Percentiles rank a stretch among this genome's conserved stretches.
Conservation (phyloP, 2,329 filamentous ascomycete genomes). For the Colletotrichum incanum region DNA sequence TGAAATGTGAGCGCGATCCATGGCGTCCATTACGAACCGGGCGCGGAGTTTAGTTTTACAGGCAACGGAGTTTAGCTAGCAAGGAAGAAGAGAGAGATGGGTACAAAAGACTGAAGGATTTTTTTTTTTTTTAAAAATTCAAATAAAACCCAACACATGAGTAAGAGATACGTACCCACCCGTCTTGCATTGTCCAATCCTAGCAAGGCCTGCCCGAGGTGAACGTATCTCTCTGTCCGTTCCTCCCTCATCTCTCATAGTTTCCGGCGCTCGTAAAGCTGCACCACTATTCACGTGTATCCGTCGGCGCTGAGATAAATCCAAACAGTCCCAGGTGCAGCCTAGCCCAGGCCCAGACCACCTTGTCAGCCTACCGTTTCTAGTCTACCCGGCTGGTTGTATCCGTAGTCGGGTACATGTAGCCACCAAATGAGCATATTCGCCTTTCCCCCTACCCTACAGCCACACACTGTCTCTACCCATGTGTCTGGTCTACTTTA, state of each 20-base stretch:
- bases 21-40: neutral
- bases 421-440: slow-evolving; percentile 39
- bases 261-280: neutral
- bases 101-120: too few relatives aligned
- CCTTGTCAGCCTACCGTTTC: neutral
- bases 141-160: too few relatives aligned
- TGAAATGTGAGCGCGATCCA: neutral
- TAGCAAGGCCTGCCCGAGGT: neutral
- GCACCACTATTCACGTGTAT: neutral
- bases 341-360: neutral
- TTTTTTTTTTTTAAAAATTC: too few relatives aligned
- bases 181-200: neutral
- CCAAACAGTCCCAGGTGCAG: slow-evolving; percentile 2
- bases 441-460: neutral
- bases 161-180: neutral
- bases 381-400: slow-evolving; percentile 7
- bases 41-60: neutral
- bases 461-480: neutral
- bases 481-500: neutral
- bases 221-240: neutral
- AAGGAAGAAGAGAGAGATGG: neutral
- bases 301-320: slow-evolving; percentile 17
- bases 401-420: neutral
- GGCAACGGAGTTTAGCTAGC: neutral
- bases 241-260: neutral